phyloP scores from a whole-genome alignment of 106 monocot species.

The Alisma plantagoaquatica region DNA sequence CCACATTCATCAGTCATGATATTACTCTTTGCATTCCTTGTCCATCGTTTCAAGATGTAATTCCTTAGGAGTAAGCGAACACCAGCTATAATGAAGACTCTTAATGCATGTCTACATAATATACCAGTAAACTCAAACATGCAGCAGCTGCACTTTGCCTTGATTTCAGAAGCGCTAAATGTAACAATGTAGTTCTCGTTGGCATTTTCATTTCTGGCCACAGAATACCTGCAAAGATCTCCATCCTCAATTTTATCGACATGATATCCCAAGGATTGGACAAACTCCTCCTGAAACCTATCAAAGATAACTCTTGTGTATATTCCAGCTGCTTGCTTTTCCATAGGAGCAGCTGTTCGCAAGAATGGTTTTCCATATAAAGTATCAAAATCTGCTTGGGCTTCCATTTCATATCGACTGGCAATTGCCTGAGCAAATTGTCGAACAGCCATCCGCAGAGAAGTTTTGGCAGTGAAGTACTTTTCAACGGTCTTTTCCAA shows the following conservation, averaged over 20 bases:
- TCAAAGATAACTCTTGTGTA: slow-evolving; percentile 6
- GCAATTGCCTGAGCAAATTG: slow-evolving; percentile 9
- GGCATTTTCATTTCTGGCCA: slow-evolving; percentile 3
- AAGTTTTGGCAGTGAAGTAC: no score
- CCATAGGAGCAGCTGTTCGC: slow-evolving; percentile 12
- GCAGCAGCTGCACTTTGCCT: slow-evolving; percentile 7
- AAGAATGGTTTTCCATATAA: slow-evolving; percentile 5
- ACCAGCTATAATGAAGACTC: slow-evolving; percentile 5
- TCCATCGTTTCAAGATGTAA: slow-evolving; percentile 3
- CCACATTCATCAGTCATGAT: slow-evolving; percentile 5
- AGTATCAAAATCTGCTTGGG: slow-evolving; percentile 11
- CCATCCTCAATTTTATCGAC: no score
- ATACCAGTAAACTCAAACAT: no score
- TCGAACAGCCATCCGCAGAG: slow-evolving; percentile 5
- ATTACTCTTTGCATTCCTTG: slow-evolving; percentile 8
- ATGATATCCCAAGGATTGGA: no score
- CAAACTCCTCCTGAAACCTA: no score
- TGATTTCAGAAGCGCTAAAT: not conserved
- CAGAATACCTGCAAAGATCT: no score
- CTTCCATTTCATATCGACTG: slow-evolving; percentile 1
- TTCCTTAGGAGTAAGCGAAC: slow-evolving; percentile 1
- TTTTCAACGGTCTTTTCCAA: not conserved
- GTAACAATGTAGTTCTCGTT: not conserved
- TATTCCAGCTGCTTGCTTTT: slow-evolving; percentile 10
- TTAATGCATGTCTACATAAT: slow-evolving; percentile 2